Percentiles rank a stretch among this genome's conserved stretches.
These are phyloP conservation scores for Liriodendron chinense DNA, from an alignment of 164 flowering plant genomes.

Conservation along the genomic window DNA sequence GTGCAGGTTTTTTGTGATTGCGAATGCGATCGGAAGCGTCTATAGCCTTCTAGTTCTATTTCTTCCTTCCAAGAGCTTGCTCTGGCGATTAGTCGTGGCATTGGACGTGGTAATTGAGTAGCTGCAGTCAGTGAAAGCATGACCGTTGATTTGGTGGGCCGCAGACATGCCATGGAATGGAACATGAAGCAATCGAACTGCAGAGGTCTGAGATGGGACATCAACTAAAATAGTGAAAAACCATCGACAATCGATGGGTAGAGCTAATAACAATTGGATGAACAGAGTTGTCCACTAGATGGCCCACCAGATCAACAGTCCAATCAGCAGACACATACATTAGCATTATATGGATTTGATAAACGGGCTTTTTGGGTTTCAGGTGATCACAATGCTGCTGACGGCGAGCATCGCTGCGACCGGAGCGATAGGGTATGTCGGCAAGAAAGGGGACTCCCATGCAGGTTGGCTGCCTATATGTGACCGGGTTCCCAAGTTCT, in stretches of 20 bases:
- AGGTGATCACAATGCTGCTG: slow-evolving; percentile 52
- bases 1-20: slow-evolving; percentile 61
- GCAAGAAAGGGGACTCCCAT: slow-evolving; percentile 60
- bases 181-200: not conserved
- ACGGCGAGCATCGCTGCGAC: slow-evolving; percentile 65
- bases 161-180: not conserved
- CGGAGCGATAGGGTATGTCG: slow-evolving; percentile 59
- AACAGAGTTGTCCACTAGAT: not conserved
- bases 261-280: too few relatives aligned
- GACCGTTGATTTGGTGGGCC: not conserved
- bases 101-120: slow-evolving; percentile 48
- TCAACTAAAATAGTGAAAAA: not conserved
- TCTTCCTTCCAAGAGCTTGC: slow-evolving; percentile 29
- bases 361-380: not conserved
- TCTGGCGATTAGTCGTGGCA: slow-evolving; percentile 43
- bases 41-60: slow-evolving; percentile 48
- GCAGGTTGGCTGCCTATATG: slow-evolving; percentile 84
- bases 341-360: not conserved
- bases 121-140: not conserved
- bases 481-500: slow-evolving; percentile 58
- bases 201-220: not conserved
- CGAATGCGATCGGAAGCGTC: slow-evolving; percentile 47
- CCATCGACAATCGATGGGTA: too few relatives aligned
- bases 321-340: not conserved
- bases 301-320: not conserved